Evolutionary conservation across 2,329 filamentous ascomycete species (phyloP).

Genomic region (Colletotrichum scovillei): DNA sequence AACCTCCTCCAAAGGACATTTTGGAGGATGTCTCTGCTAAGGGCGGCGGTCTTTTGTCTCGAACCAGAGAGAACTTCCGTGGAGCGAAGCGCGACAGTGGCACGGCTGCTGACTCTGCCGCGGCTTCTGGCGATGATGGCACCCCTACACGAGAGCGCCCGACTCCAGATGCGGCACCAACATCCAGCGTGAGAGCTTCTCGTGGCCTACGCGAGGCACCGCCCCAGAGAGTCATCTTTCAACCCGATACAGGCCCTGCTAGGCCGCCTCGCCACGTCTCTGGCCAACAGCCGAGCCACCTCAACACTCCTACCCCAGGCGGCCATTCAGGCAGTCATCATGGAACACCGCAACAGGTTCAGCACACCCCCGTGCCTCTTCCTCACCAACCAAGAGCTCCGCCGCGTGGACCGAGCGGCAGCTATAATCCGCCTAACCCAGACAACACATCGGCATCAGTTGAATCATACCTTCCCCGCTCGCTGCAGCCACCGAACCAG

Average conservation of each 20-base stretch:
- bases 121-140: constrained; percentile 44
- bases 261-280: constrained; percentile 72
- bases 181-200: constrained; percentile 65
- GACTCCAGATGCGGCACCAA: constrained; percentile 61
- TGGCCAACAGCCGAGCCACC: constrained; percentile 35
- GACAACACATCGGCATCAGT: constrained; percentile 71
- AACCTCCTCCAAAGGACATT: constrained; percentile 89
- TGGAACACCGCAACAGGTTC: constrained; percentile 36
- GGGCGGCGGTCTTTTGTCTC: constrained; percentile 80
- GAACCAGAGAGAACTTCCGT: constrained; percentile 82
- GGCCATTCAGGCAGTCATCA: constrained; percentile 39
- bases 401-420: constrained; percentile 55
- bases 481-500: constrained; percentile 72
- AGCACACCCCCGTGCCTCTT: constrained; percentile 44
- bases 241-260: constrained; percentile 77
- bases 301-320: constrained; percentile 40
- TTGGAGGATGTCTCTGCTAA: constrained; percentile 89
- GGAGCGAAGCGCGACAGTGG: constrained; percentile 56
- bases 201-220: constrained; percentile 83
- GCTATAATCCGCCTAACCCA: constrained; percentile 64
- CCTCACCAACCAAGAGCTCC: constrained; percentile 42
- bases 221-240: constrained; percentile 85
- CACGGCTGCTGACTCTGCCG: constrained; percentile 28
- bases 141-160: constrained; percentile 67
- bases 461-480: constrained; percentile 53